Base-by-base conservation (phyloP, 73 alveolate species). In the Uronychia setigera region DNA sequence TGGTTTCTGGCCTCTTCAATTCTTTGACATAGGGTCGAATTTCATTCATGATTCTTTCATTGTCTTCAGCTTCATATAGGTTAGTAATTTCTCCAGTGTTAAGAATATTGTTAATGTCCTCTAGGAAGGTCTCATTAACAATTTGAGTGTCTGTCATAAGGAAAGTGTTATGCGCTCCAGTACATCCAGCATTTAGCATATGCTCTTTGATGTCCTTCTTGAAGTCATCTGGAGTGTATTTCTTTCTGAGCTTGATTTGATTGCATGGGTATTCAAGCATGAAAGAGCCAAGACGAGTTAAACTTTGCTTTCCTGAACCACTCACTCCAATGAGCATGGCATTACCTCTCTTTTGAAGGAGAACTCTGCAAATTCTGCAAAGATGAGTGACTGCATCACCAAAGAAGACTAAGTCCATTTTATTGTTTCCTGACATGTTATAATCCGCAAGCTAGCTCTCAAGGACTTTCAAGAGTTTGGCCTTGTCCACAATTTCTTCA, bases 321-420 rank as follows among this genome's bases (percentile, higher is more conserved):
- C 96, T 91, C 30, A 87, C 93, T 79, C 94, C 93, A 32, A 80
- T 88, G 26, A 84, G 91, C 95, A 89, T 89, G n/a, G 92, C 89
- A 74, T 89, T 89, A 74, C 95, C 95, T 79, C 95, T 31, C 31
- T 92, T 92, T 59, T 89, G 90, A 31, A 80, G 57, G 19, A 89
- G 81, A 25, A 89, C 88, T 78, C 95, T 32, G 58, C 86, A 75
- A 1, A 89, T 89, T 79, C 95, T 59, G 84, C 86, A 60, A 25
- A 89, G 84, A 32, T 89, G 95, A 58, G 74, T 84, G 46, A 89
- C 88, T 28, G 99, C 99, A 92, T 98, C 99, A 82, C 95, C 98
- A 92, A 99, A 99, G 95, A 99, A 99, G 60, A 99, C 99, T 59
- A 99, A 88, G 80, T 97, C 96, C 98, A 98, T 96, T 92, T 97